phyloP scores from a whole-genome alignment of 805 yeast species.

The Wickerhamomyces kurtzmanii region DNA sequence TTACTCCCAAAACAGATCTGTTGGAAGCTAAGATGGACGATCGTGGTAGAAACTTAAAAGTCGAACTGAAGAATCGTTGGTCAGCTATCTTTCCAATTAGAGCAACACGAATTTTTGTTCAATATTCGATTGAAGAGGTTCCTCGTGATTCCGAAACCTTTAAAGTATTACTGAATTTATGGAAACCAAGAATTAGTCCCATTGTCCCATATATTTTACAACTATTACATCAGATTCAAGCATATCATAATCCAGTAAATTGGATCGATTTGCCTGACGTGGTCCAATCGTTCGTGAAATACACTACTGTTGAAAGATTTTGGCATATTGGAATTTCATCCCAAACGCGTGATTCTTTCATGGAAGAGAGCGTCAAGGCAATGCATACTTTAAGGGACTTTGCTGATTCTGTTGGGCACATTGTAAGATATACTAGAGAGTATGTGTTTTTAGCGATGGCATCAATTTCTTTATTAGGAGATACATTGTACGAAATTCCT shows the following conservation, averaged over 20 bases:
- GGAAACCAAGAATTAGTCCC: conserved; percentile 92
- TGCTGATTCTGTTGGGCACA: conserved; percentile 96
- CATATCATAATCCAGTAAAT: conserved; percentile 88
- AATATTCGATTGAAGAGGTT: conserved; percentile 88
- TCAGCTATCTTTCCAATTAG: conserved; percentile 89
- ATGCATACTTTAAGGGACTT: conserved; percentile 90
- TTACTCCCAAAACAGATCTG: conserved; percentile 66
- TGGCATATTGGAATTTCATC: conserved; percentile 98
- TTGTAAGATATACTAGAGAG: conserved; percentile 90
- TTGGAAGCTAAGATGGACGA: conserved; percentile 83
- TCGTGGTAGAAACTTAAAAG: conserved; percentile 66
- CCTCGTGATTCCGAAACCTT: conserved; percentile 73
- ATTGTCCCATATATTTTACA: conserved; percentile 87
- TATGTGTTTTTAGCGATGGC: conserved; percentile 88
- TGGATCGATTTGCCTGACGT: conserved; percentile 84
- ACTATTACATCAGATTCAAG: conserved; percentile 80
- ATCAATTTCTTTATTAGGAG: conserved; percentile 83
- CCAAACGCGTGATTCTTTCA: conserved; percentile 87
- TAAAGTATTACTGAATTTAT: conserved; percentile 51
- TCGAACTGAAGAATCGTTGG: conserved; percentile 84
- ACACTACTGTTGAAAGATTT: conserved; percentile 85
- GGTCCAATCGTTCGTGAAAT: conserved; percentile 85
- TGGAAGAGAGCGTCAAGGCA: conserved; percentile 90
- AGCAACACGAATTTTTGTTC: conserved; percentile 90
- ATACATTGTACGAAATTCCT: conserved; percentile 80